Base-by-base conservation (phyloP, 495 filamentous ascomycete genomes). In the Annulohypoxylon stygium region DNA sequence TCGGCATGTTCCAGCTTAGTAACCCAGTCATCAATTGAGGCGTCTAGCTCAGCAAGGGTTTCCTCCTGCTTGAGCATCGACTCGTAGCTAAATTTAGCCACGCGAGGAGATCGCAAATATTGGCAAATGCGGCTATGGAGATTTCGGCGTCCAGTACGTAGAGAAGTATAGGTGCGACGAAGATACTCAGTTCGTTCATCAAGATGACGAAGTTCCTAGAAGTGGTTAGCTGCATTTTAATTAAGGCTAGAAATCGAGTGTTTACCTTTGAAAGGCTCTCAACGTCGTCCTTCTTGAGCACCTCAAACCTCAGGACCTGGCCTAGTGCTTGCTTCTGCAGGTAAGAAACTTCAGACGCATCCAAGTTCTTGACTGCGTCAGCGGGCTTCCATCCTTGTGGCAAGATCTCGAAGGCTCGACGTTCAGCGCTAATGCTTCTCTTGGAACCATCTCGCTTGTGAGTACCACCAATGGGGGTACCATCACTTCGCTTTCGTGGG, bases 11-110 rank as follows among this genome's bases (percentile, higher is more conserved):
- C 91, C 3, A 93, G 86, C 76, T 93, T 93, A 69, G 67, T 80
- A 30, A 92, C 86, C 90, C 92, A 93, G 71, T 92, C 90, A 70
- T 93, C 91, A 70, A 93, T 93, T 25, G 88, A 89, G n/a, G 83
- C 77, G 71, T 93, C 91, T 16, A 93, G 85, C 73, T 92, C 90
- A 1, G 86, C 86, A 23, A 93, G 82, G 7, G 91, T 89, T 76
- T 93, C 91, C 76, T 93, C 91, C 74, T 93, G 92, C 80, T 90
- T 92, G 63, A 93, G 83, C 58, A 93, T 86, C 50, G 83, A 87
- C 45, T 93, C 91, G 57, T 88, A 83, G 48, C 87, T 91, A 75
- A 93, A 91, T 61, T 84, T 88, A 39, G 89, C 87, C 14, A 85
- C 83, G 39, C 88, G 86, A 2, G 89, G 86, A 20, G 87, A 87